These are phyloP conservation scores for Polyplosphaeria fusca DNA, from an alignment of 495 filamentous ascomycete genomes.

Conservation along the genomic window DNA sequence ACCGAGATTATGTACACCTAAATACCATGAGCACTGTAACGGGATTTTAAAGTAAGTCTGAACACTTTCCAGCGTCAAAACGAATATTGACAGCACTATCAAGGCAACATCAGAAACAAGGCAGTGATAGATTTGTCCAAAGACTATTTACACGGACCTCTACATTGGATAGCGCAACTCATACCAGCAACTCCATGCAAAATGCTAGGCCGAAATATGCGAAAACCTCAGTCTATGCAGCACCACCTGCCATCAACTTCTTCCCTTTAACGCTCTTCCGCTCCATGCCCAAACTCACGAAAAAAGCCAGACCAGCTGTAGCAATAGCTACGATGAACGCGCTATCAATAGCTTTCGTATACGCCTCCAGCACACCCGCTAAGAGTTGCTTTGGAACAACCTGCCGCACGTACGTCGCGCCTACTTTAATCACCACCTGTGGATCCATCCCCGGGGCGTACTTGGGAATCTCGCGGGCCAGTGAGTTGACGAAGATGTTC, in stretches of 20 bases:
- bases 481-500: conserved; percentile 41
- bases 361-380: conserved; percentile 36
- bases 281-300: conserved; percentile 36
- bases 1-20: too few relatives aligned
- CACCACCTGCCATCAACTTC: conserved; percentile 29
- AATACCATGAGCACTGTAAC: too few relatives aligned
- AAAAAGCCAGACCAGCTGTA: conserved; percentile 31
- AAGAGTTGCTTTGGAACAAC: conserved; percentile 32
- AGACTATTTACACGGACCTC: too few relatives aligned
- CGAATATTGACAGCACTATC: too few relatives aligned
- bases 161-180: too few relatives aligned
- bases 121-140: too few relatives aligned
- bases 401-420: conserved; percentile 39
- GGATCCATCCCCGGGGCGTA: conserved; percentile 35
- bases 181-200: neutral
- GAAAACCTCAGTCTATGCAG: conserved; percentile 8
- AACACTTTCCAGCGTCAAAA: too few relatives aligned
- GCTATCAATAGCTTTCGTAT: conserved; percentile 34
- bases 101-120: too few relatives aligned
- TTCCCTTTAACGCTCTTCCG: conserved; percentile 44
- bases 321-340: conserved; percentile 38
- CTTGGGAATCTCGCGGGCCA: conserved; percentile 29
- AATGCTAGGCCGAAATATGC: too few relatives aligned
- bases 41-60: too few relatives aligned
- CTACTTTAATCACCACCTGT: conserved; percentile 32